Evolutionary conservation across 1,284 basidiomycete genomes (phyloP), one percentile per base, ranked within the genome.

Genomic region (Trichosporon sp.): DNA sequence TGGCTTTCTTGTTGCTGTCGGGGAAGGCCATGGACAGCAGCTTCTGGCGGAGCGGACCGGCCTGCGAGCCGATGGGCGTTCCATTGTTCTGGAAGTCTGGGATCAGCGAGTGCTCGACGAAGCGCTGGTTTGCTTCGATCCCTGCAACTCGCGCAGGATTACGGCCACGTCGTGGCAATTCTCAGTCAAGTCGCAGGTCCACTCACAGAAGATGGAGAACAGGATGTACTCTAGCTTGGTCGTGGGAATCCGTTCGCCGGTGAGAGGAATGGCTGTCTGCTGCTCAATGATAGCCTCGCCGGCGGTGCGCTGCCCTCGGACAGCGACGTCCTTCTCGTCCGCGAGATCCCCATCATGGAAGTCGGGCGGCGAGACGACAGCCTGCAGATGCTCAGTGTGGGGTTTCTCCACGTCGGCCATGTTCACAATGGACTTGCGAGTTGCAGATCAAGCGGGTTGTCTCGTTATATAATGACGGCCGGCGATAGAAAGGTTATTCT

Each of bases 271-370:
- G 10, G 32, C 46, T 3, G 52, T 29, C 10, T 52, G 36, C 60
- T 68, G 67, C 23, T 65, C 61, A 14, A 68, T 58, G 21, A 65
- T 36, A 14, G 67, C 67, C 37, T 54, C 32, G 52, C 66, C 66
- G 25, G 56, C 61, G 21, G 52, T 46, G 16, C 54, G 58, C 44
- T 36, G 25, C 16, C 25, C 21, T 23, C 49, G 23, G 13, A 27
- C 13, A 9, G 11, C 19, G 40, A 44, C 49, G 25, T n/a, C 29
- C 49, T 54, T 54, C 49, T 57, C 31, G 31, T 57, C 29, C 29
- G 19, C 40, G 40, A 44, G 4, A 9, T 44, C 40, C 8, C 19
- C 9, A 10, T 44, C 40, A 21, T 44, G 19, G 8, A 44, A n/a
- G 9, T 10, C 4, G 19, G 40, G 40, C 5, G 19, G 8, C 5